These are phyloP conservation scores for Prunella vulgaris DNA, from an alignment of 257 asterid species.

Conservation along the genomic window DNA sequence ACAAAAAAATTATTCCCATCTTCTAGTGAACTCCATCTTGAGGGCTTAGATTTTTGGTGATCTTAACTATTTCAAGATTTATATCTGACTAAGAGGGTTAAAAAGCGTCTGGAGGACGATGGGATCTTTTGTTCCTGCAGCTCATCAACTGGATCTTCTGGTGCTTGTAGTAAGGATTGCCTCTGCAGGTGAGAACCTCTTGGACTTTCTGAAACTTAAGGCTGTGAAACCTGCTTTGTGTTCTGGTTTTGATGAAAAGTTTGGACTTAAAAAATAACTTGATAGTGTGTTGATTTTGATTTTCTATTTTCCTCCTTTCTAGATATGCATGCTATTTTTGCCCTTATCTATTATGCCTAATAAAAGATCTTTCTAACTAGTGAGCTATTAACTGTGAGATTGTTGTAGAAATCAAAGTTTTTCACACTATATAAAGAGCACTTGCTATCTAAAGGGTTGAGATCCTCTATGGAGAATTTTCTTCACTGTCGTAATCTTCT, in stretches of 20 bases:
- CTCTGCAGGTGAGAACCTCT: constrained; percentile 66
- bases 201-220: constrained; percentile 4
- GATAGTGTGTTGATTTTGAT: neutral
- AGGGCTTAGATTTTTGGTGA: neutral
- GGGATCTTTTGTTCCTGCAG: constrained; percentile 89
- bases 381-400: neutral
- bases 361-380: neutral
- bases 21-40: no score
- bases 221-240: constrained; percentile 4
- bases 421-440: neutral
- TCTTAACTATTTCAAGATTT: constrained; percentile 62
- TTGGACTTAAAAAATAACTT: constrained; percentile 3
- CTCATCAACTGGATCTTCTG: constrained; percentile 60
- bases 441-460: neutral
- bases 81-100: constrained; percentile 72
- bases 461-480: neutral
- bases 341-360: neutral
- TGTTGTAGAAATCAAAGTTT: neutral
- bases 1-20: neutral
- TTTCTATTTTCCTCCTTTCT: neutral
- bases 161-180: constrained; percentile 81
- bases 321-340: neutral
- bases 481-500: neutral
- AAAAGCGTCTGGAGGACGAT: constrained; percentile 79
- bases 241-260: neutral